Percentiles rank a stretch among this genome's conserved stretches.
Evolutionary conservation across 2,329 filamentous ascomycete species (phyloP).

Genomic region (Colletotrichum nymphaeae): DNA sequence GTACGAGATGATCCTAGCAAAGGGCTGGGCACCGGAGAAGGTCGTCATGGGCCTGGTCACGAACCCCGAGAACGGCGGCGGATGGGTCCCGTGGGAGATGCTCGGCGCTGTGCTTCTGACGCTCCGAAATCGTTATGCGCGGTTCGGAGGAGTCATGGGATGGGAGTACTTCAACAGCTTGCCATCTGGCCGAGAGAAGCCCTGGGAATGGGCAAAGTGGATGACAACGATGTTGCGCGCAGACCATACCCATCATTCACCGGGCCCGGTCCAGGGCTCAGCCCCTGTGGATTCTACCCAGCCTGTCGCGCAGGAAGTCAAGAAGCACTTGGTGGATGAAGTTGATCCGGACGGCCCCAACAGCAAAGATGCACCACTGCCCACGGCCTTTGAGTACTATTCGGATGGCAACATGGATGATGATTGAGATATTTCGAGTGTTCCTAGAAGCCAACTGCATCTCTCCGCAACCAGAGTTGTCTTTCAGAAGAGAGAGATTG

Average conservation of each 20-base stretch:
- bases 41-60: conserved; percentile 87
- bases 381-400: conserved; percentile 48
- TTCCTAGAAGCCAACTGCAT: no score
- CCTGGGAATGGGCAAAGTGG: conserved; percentile 82
- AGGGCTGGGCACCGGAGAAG: conserved; percentile 78
- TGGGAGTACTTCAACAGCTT: conserved; percentile 95
- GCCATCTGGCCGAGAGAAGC: conserved; percentile 70
- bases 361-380: conserved; percentile 43
- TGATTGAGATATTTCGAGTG: not conserved
- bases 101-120: conserved; percentile 55
- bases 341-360: conserved; percentile 42
- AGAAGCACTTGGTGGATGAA: conserved; percentile 34
- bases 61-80: conserved; percentile 77
- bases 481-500: not conserved
- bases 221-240: conserved; percentile 65
- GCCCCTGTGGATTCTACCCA: not conserved
- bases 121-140: conserved; percentile 64
- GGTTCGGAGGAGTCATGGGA: conserved; percentile 89
- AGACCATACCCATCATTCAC: conserved; percentile 2
- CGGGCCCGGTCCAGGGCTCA: not conserved
- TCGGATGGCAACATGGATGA: conserved; percentile 41
- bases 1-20: conserved; percentile 63
- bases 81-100: conserved; percentile 61
- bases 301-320: conserved; percentile 21
- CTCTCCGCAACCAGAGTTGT: not conserved